Evolutionary conservation across 331 rosid genomes (phyloP).

Genomic region (Quercus tomentella): DNA sequence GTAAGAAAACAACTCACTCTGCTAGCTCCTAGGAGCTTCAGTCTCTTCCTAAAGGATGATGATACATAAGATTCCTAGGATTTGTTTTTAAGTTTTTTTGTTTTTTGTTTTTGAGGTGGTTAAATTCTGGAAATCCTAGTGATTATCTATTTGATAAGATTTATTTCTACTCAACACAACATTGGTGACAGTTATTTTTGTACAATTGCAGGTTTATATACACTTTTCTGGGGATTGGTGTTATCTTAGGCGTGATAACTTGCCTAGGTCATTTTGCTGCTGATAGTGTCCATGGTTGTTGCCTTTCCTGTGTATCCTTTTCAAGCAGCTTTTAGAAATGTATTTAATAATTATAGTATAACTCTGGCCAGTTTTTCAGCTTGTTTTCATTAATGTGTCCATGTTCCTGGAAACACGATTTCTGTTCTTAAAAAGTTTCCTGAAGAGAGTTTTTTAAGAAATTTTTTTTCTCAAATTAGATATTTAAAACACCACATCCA

Average conservation of each 20-base stretch:
- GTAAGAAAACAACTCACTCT: neutral
- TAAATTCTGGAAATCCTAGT: no score
- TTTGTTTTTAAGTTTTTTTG: neutral
- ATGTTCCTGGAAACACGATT: neutral
- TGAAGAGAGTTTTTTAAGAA: no score
- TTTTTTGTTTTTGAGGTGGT: no score
- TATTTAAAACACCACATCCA: neutral
- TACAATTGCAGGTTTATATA: slow-evolving; percentile 26
- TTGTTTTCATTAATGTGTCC: neutral
- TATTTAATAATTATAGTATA: no score
- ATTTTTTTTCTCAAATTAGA: neutral
- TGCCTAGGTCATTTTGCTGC: slow-evolving; percentile 40
- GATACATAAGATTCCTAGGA: neutral
- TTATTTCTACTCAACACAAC: no score
- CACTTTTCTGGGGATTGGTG: slow-evolving; percentile 30
- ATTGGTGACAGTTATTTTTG: neutral
- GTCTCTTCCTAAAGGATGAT: neutral
- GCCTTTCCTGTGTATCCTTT: slow-evolving; percentile 47
- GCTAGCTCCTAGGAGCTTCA: neutral
- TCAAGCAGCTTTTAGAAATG: no score
- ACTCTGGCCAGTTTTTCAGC: no score
- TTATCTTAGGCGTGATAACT: slow-evolving; percentile 21
- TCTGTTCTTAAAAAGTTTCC: neutral
- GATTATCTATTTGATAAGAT: no score
- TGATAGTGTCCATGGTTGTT: slow-evolving; percentile 17